Base-by-base conservation (phyloP, 192 early-diverging fungal genomes). In the Gamsiella multidivaricata region DNA sequence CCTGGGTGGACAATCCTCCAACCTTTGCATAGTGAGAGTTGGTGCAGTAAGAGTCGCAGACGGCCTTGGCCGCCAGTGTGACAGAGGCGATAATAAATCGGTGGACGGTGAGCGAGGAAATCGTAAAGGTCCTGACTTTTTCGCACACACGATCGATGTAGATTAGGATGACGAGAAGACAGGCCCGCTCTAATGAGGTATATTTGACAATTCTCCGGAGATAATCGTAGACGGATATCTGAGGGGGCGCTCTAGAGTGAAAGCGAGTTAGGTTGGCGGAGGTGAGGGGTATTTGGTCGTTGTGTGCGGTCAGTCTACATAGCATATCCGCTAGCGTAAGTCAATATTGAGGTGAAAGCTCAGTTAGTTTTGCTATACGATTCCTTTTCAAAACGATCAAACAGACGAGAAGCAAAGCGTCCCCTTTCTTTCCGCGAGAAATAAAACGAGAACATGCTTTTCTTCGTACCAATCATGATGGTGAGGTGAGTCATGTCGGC, bases 1-100 rank as follows among this genome's bases (percentile, higher is more conserved):
- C 98, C 58, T 94, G 91, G 49, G 93, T 90, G 6, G 91, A 90
- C 32, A 99, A 88, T 25, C 98, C 98, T 20, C 98, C 98, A 17
- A 99, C 95, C 73, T 93, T 94, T 1, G 96, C 97, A 81, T 95
- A 99, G 70, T 95, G 93, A 17, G 91, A 85, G 75, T 99, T 99
- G 18, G 97, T 98, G 69, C 94, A 94, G 66, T 98, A 98, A 26
- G 91, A 93, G 72, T 98, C 97, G 60, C 93, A 96, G 57, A 98
- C 65, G 0, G 92, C 91, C 75, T 98, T 98, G 47, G 92, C 89
- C 0, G 94, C 91, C 31, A 93, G 86, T 0, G 94, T 97, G 14
- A 95, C 82, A 7, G 94, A 93, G 3, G 96, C 84, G 14, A 97
- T 97, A 9, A 98, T 86, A 79, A 98, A 98, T 51, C 96, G 91